Conservation (phyloP, 139 green algal genomes). For the Chlorella ohadii region DNA sequence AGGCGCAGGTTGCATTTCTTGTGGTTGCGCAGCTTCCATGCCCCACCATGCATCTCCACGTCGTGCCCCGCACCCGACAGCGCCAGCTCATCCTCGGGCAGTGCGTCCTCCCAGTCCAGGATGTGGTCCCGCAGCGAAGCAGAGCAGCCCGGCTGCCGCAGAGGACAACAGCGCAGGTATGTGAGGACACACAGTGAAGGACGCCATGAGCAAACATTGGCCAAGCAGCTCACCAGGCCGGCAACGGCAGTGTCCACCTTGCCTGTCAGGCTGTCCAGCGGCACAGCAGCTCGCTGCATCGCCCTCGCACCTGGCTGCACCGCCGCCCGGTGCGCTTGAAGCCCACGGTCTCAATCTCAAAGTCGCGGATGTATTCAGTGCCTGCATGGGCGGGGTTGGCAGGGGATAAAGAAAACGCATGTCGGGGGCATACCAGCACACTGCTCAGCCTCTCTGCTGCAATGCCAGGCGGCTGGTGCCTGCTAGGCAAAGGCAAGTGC, state of each 20-base stretch:
- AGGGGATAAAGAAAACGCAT: no score
- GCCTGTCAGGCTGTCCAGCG: no score
- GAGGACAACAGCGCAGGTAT: neutral
- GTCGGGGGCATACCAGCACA: no score
- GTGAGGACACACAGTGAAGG: neutral
- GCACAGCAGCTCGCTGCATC: no score
- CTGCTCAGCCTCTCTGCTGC: no score
- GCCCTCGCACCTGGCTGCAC: slow-evolving; percentile 59
- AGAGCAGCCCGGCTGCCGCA: slow-evolving; percentile 53
- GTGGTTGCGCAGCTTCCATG: no score
- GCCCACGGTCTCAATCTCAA: slow-evolving; percentile 93
- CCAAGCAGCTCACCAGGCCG: no score
- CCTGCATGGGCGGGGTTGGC: neutral
- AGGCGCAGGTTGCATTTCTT: neutral
- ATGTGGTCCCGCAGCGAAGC: slow-evolving; percentile 79
- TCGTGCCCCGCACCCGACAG: slow-evolving; percentile 46
- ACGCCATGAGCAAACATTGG: no score
- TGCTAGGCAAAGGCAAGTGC: no score
- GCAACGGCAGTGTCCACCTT: no score
- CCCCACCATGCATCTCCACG: no score
- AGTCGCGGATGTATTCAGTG: slow-evolving; percentile 88
- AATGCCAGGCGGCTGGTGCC: no score
- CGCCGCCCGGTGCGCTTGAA: slow-evolving; percentile 86
- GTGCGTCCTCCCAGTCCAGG: slow-evolving; percentile 90
- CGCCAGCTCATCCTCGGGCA: slow-evolving; percentile 88